These are phyloP conservation scores for Podaxis pistillaris DNA, from an alignment of 768 basidiomycete genomes.

Conservation along the genomic window DNA sequence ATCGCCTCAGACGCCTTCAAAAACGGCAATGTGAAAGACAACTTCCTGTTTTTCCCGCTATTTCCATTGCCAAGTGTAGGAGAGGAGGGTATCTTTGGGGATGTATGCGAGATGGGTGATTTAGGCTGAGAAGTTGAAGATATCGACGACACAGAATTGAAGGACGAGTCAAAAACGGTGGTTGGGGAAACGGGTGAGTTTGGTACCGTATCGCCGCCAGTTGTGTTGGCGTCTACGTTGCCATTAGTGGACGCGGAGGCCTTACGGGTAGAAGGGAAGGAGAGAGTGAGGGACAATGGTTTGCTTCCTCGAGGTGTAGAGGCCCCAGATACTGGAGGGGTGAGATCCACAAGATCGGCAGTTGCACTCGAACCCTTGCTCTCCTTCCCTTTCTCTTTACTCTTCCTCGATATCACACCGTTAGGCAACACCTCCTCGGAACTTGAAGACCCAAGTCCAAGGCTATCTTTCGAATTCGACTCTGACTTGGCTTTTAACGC, in stretches of 20 bases:
- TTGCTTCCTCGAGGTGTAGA: neutral
- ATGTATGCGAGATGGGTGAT: neutral
- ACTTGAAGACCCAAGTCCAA: neutral
- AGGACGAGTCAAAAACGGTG: neutral
- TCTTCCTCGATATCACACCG: neutral
- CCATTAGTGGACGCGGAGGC: neutral
- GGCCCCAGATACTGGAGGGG: neutral
- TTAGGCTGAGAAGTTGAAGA: neutral
- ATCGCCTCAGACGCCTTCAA: constrained; percentile 25
- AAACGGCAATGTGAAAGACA: constrained; percentile 31
- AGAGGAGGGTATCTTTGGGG: neutral
- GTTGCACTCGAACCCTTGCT: too few species aligned
- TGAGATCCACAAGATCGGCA: neutral
- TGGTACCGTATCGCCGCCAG: neutral
- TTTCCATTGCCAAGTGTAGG: neutral
- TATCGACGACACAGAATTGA: neutral
- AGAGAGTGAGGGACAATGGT: neutral
- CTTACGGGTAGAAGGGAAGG: neutral
- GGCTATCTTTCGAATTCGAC: constrained; percentile 23
- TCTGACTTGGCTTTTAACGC: constrained; percentile 17
- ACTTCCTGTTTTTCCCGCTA: constrained; percentile 13
- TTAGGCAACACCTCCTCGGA: constrained; percentile 4
- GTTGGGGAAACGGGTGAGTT: neutral
- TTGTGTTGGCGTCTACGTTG: neutral
- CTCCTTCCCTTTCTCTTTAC: neutral